Base-by-base conservation (phyloP, 2,329 filamentous ascomycete genomes). In the Alternaria novae-zelandiae region DNA sequence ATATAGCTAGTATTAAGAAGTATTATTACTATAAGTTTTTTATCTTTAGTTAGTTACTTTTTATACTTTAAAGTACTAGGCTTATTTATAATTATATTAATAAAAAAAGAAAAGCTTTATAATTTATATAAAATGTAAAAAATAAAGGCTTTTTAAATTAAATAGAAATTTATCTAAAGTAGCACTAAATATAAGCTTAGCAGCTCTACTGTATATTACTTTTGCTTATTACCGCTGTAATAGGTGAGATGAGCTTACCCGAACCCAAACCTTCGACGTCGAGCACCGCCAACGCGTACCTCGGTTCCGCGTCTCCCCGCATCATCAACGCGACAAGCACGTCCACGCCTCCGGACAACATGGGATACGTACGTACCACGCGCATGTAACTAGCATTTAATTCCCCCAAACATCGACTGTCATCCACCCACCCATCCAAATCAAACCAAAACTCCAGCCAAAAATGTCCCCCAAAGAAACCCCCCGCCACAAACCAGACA, bases 401-500 rank as follows among this genome's bases (percentile, higher is more conserved):
- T 6, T 10, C 20, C 21, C 10, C n/a, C 53, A n/a, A 1, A n/a
- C 17, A 8, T 17, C 21, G 32, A 30, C 36, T 41, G n/a, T 41
- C 36, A n/a, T 41, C 9, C 36, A 17, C n/a, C n/a, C 36, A 41
- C n/a, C 5, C 32, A n/a, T n/a, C 5, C 4, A 41, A 41, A 41
- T 10, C 4, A 5, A 17, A 9, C 4, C 15, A 57, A 28, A 7
- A 12, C 30, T 36, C 7, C 21, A 44, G 7, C 8, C 47, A 43
- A 49, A 23, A 36, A 63, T 36, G 45, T 10, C 25, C 32, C 5
- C 30, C 28, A 64, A 65, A 32, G 25, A 64, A 23, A 66, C 70
- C 46, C 56, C 66, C 10, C 61, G 61, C 9, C 69, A 74, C 63
- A 67, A 70, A 62, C 73, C 68, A 44, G 32, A 67, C 64, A 68